Evolutionary conservation across 2,329 filamentous ascomycete species (phyloP), one percentile per base, ranked within the genome.

Genomic region (Magnaporthiopsis rhizophila): DNA sequence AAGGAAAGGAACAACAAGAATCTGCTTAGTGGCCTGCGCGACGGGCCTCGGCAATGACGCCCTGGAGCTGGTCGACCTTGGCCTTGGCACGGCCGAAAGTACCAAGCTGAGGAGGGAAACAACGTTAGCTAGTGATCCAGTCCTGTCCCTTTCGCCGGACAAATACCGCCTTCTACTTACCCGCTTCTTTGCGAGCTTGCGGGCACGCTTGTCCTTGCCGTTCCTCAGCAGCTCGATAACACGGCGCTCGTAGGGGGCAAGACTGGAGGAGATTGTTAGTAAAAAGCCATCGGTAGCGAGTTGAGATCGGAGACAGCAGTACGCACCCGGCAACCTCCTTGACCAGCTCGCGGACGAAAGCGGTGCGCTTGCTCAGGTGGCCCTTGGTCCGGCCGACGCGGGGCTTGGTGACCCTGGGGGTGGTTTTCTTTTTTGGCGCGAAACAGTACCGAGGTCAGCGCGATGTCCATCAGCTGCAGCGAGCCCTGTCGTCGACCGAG

Each of bases 181-280:
- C 81, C 94, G 89, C 91, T 96, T 97, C 93, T 98, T 98, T 76
- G 94, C 94, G 77, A 97, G 91, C 89, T 97, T 97, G 75, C 94
- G 88, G 76, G 94, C 94, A 82, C 94, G 92, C 91, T 98, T 98
- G 84, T 99, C 95, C 86, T 96, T 96, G 85, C 87, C 89, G 90
- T 99, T 99, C 77, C 95, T 92, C 82, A 99, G 90, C 79, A 99
- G 85, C 88, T 99, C 95, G 79, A 99, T 96, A 74, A 99, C 91
- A 78, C 95, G 92, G 82, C 95, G 94, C 89, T 99, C 95, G 81
- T 99, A 95, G 76, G 91, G 91, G 73, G 91, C 91, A 73, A 95
- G 90, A 77, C 91, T 89, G 32, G 30, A 11, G 12, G 15, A 26
- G 18, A 50, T 32, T 28, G 65, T 68, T 64, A 69, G 66, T 59